Conservation (phyloP, 805 yeast species). For the Cyberlindnera subsufficiens region DNA sequence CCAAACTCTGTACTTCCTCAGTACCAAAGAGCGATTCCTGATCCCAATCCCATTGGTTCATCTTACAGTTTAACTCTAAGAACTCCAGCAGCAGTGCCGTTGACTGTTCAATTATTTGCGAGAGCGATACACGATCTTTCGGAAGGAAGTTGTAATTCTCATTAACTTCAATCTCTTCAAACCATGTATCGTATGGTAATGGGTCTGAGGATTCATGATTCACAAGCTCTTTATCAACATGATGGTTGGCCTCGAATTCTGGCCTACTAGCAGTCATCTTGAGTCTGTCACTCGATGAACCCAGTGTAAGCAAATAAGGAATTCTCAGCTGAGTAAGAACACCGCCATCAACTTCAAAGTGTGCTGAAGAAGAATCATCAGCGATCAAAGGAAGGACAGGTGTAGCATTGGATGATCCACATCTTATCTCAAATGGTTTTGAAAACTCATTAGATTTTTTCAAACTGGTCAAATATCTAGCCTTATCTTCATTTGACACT, state of each 20-base stretch:
- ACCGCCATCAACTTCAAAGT: slow-evolving; percentile 33
- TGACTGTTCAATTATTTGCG: slow-evolving; percentile 24
- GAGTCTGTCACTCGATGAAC: slow-evolving; percentile 28
- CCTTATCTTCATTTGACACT: slow-evolving; percentile 26
- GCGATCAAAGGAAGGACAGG: slow-evolving; percentile 58
- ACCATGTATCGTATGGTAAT: slow-evolving; percentile 36
- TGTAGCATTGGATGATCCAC: slow-evolving; percentile 29
- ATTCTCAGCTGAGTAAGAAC: slow-evolving; percentile 31
- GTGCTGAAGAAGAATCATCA: slow-evolving; percentile 42
- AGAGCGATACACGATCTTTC: slow-evolving; percentile 30
- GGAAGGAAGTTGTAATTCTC: slow-evolving; percentile 41
- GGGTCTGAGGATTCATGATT: slow-evolving; percentile 10
- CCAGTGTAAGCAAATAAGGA: slow-evolving; percentile 54
- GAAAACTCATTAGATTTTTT: slow-evolving; percentile 4
- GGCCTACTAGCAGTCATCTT: slow-evolving; percentile 26
- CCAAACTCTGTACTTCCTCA: not conserved
- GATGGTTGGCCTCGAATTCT: slow-evolving; percentile 5
- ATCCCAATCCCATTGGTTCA: slow-evolving; percentile 19
- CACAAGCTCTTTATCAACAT: slow-evolving; percentile 5
- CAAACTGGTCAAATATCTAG: slow-evolving; percentile 16
- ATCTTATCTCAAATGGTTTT: slow-evolving; percentile 24
- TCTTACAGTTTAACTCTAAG: slow-evolving; percentile 4
- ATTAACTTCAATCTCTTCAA: slow-evolving; percentile 37
- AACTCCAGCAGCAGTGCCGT: slow-evolving; percentile 14
- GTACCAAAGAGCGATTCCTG: slow-evolving; percentile 5